Percentiles rank a stretch among this genome's conserved stretches.
phyloP scores from a whole-genome alignment of 805 yeast species.

The Starmerella sp. region DNA sequence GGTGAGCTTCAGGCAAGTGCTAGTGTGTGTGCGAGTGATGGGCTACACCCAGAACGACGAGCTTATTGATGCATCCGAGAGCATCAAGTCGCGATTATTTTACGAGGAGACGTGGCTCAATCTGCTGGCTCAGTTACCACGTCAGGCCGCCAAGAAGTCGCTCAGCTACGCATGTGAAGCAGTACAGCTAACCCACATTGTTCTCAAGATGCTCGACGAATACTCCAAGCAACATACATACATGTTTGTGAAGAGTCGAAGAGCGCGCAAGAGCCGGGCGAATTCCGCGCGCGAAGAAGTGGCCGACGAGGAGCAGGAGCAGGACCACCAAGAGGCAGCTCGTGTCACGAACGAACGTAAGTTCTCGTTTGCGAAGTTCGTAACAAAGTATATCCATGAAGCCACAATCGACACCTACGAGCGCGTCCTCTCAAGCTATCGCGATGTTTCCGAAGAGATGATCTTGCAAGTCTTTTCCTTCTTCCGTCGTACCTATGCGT shows the following conservation, averaged over 20 bases:
- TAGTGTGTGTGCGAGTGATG: constrained; percentile 37
- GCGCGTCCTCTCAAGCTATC: constrained; percentile 46
- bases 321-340: constrained; percentile 25
- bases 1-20: constrained; percentile 52
- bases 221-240: constrained; percentile 48
- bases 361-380: constrained; percentile 37
- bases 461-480: constrained; percentile 55
- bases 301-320: constrained; percentile 22
- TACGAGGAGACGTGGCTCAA: constrained; percentile 51
- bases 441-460: constrained; percentile 49
- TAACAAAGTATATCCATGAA: constrained; percentile 42
- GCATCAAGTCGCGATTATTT: constrained; percentile 57
- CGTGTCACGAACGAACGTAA: constrained; percentile 36
- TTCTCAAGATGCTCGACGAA: constrained; percentile 56
- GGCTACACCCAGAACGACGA: constrained; percentile 35
- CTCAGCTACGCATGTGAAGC: constrained; percentile 48
- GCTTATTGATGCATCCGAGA: constrained; percentile 43
- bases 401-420: constrained; percentile 56
- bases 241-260: constrained; percentile 38
- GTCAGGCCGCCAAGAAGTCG: constrained; percentile 51
- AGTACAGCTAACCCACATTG: constrained; percentile 52
- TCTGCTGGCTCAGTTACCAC: constrained; percentile 48
- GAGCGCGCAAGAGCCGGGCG: constrained; percentile 33
- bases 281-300: constrained; percentile 30
- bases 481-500: constrained; percentile 59